Evolutionary conservation across 495 filamentous ascomycete genomes (phyloP).

Genomic region (Daldinia caldariorum): DNA sequence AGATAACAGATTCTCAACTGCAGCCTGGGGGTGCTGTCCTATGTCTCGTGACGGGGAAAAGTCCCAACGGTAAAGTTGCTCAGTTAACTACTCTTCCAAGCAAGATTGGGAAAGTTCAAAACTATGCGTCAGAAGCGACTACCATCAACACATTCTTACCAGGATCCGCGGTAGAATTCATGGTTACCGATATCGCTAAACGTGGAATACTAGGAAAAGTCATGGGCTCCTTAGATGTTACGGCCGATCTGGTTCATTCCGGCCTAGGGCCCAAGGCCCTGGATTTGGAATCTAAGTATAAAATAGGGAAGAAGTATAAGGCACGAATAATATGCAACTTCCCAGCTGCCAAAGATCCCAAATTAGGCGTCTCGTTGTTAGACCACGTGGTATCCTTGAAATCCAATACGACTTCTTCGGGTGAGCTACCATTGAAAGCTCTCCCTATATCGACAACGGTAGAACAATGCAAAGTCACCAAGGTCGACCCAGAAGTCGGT

Average conservation of each 20-base stretch:
- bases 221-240: slow-evolving; percentile 90
- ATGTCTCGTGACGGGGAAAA: slow-evolving; percentile 81
- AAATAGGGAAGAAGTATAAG: slow-evolving; percentile 82
- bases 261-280: slow-evolving; percentile 70
- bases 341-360: slow-evolving; percentile 77
- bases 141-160: slow-evolving; percentile 91
- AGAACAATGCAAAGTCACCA: slow-evolving; percentile 76
- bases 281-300: slow-evolving; percentile 77
- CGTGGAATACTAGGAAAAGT: slow-evolving; percentile 77
- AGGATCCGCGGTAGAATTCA: slow-evolving; percentile 85
- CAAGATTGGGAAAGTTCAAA: slow-evolving; percentile 74
- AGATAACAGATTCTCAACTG: slow-evolving; percentile 69
- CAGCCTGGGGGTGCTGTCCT: slow-evolving; percentile 78
- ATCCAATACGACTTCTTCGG: slow-evolving; percentile 53
- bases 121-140: slow-evolving; percentile 76
- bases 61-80: slow-evolving; percentile 79
- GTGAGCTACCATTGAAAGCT: slow-evolving; percentile 57
- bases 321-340: slow-evolving; percentile 87
- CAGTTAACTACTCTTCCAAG: slow-evolving; percentile 82
- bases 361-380: slow-evolving; percentile 85
- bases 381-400: slow-evolving; percentile 80
- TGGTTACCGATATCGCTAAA: slow-evolving; percentile 76
- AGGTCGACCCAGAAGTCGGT: slow-evolving; percentile 79
- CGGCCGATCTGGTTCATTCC: slow-evolving; percentile 88
- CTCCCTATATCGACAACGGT: slow-evolving; percentile 80